phyloP scores from a whole-genome alignment of 148 eudicot genomes.

The Pouteria glomerata region DNA sequence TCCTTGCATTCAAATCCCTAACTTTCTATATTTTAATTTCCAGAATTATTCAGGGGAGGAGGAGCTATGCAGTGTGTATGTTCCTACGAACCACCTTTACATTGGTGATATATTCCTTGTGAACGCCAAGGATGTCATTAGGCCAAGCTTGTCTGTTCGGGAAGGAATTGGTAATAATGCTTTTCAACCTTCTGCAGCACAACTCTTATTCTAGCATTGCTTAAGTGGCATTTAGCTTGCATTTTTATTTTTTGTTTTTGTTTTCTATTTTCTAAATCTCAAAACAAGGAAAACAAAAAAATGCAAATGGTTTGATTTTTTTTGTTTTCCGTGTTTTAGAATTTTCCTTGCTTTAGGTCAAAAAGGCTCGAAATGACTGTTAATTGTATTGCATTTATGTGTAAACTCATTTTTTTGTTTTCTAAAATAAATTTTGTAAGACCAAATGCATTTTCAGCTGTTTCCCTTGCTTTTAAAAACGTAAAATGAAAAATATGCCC shows the following conservation, averaged over 20 bases:
- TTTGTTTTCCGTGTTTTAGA: no score
- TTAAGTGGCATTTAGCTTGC: no score
- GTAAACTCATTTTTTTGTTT: no score
- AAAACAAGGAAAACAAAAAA: neutral
- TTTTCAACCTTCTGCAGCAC: neutral
- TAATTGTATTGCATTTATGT: no score
- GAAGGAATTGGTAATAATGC: conserved; percentile 29
- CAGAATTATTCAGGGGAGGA: conserved; percentile 25
- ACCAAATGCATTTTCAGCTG: no score
- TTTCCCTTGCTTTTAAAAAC: no score
- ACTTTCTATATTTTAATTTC: neutral
- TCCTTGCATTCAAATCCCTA: no score
- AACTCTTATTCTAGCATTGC: neutral
- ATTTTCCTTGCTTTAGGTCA: no score
- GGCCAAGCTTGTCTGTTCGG: conserved; percentile 32
- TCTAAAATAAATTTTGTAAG: no score
- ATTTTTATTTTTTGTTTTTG: neutral
- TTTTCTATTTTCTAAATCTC: no score
- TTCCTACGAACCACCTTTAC: conserved; percentile 32
- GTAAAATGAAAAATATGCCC: neutral
- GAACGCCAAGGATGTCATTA: conserved; percentile 23
- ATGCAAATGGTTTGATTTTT: no score
- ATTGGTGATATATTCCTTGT: conserved; percentile 31
- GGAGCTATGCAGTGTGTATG: conserved; percentile 29
- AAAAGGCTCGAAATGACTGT: no score